These are phyloP conservation scores for Pseudogymnoascus sp. DNA, from an alignment of 2,329 filamentous ascomycete genomes.

Conservation along the genomic window DNA sequence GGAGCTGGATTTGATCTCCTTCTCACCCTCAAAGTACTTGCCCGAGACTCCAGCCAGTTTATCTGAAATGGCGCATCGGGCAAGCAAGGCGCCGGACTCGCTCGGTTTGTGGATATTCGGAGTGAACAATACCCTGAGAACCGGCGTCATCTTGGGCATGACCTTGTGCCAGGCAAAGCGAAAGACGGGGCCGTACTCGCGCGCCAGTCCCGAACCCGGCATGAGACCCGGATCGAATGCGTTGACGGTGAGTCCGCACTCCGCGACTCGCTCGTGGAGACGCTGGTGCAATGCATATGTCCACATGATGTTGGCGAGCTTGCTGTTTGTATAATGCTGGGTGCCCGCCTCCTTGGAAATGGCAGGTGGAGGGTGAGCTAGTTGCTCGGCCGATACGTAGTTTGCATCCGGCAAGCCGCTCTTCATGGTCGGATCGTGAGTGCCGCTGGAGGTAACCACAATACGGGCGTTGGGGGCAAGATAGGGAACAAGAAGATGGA, in stretches of 20 bases:
- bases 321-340: conserved; percentile 37
- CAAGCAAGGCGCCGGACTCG: conserved; percentile 36
- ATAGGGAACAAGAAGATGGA: conserved; percentile 37
- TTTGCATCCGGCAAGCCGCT: conserved; percentile 35
- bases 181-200: conserved; percentile 26
- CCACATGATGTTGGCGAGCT: conserved; percentile 44
- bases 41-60: conserved; percentile 32
- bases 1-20: conserved; percentile 34
- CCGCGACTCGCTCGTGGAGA: conserved; percentile 20
- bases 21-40: conserved; percentile 38
- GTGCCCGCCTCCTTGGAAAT: conserved; percentile 28
- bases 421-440: conserved; percentile 40
- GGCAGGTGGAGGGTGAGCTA: conserved; percentile 34
- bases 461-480: conserved; percentile 36
- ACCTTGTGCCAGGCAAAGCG: conserved; percentile 32
- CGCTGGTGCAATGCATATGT: conserved; percentile 37
- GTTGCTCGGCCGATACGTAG: conserved; percentile 37
- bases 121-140: conserved; percentile 29
- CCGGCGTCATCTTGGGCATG: conserved; percentile 30
- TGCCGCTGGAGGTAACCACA: conserved; percentile 38
- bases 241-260: conserved; percentile 33
- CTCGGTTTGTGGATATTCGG: conserved; percentile 33
- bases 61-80: conserved; percentile 32
- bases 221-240: conserved; percentile 42
- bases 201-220: conserved; percentile 38